Base-by-base conservation (phyloP, 1,284 basidiomycete genomes). In the Leccinum pachyderme region DNA sequence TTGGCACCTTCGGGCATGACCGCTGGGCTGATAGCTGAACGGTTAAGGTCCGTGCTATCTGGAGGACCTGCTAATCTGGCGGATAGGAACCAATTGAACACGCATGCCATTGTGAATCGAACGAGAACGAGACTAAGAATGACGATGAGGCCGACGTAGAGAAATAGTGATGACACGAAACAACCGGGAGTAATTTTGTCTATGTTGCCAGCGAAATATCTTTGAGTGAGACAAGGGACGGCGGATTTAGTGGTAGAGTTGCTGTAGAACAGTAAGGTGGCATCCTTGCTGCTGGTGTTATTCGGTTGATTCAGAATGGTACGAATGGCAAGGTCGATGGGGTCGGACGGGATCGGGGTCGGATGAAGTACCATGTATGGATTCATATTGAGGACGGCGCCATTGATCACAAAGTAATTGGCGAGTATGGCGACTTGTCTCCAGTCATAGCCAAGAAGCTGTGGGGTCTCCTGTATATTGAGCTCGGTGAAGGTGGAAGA, bases 121-220 rank as follows among this genome's bases (percentile, higher is more conserved):
- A 91, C 84, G 57, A 98, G 72, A 45, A 99, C 93, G 58, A 99
- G 86, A 39, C 82, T 83, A 55, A 99, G 83, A 67, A 99, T 95
- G 74, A 98, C 86, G 65, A 94, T 83, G 50, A 99, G 82, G 53
- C 95, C 95, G 29, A 87, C 78, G 72, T 98, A 99, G 51, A 99
- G 87, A 70, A 99, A 86, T 33, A 99, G 79, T 48, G 87, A 81
- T 15, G 94, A 90, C 49, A 94, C 86, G 73, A 98, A 96, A 74
- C 97, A 99, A 12, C 94, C 97, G 1, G 97, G 93, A 0, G 95
- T 90, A 68, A 97, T 81, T 75, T 98, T 98, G 80, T 98, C 95
- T 61, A 99, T 98, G 69, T 90, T 89, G 13, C 97, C 97, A 0
- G 95, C 95, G 52, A 84, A 83, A 71, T 96, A 98, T 7, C 95